phyloP scores from a whole-genome alignment of 2,329 filamentous ascomycete genomes.

The Sporothrix curviconia region DNA sequence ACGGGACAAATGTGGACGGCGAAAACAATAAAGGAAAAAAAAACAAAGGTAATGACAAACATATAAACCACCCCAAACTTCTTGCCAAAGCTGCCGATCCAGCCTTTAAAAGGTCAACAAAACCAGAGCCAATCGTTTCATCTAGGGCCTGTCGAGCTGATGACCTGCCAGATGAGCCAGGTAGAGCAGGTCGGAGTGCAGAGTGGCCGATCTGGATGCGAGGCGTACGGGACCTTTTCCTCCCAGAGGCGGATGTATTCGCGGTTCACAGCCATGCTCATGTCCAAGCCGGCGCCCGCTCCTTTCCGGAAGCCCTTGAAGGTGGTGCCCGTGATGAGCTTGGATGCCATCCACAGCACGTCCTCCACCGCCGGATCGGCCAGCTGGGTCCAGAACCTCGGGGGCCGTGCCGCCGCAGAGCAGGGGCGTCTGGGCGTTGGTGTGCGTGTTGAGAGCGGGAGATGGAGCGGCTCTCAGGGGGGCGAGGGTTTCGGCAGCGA shows the following conservation, averaged over 20 bases:
- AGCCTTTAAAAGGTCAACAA: no score
- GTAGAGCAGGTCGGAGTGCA: not conserved
- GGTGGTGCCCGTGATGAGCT: constrained; percentile 19
- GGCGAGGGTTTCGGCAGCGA: no score
- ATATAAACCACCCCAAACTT: no score
- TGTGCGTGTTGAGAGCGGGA: no score
- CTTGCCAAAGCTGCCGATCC: no score
- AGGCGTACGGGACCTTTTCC: constrained; percentile 1
- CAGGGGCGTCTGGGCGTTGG: not conserved
- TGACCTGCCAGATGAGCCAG: not conserved
- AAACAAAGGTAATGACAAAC: no score
- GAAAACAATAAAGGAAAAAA: no score
- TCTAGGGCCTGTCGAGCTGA: no score
- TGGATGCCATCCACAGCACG: constrained; percentile 23
- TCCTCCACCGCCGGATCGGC: constrained; percentile 23
- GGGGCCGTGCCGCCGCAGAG: constrained; percentile 16
- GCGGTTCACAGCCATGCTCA: not conserved
- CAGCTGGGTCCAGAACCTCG: constrained; percentile 21
- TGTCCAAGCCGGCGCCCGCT: not conserved
- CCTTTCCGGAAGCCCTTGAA: constrained; percentile 19
- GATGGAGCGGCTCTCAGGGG: no score
- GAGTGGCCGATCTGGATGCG: not conserved
- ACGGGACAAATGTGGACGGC: no score
- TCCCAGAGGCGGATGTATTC: not conserved
- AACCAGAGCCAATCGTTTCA: no score